Conservation (phyloP, 306 rosid genomes). For the Herpetospermum pedunculosum region DNA sequence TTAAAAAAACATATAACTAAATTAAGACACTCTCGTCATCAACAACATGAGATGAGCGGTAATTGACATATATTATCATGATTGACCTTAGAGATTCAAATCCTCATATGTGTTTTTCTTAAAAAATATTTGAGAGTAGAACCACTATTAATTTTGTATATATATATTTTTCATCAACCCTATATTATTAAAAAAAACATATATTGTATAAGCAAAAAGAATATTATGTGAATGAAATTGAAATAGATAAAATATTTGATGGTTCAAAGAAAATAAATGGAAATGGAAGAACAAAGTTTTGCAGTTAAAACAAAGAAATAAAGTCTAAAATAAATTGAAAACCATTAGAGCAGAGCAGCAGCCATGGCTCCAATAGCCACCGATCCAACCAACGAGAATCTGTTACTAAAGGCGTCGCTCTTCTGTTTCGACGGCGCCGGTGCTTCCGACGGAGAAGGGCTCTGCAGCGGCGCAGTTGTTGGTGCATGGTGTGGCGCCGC, state of each 20-base stretch:
- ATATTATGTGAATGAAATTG: neutral
- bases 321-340: neutral
- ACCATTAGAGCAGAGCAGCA: neutral
- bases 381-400: neutral
- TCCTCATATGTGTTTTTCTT: too few species aligned
- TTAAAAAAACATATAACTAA: too few species aligned
- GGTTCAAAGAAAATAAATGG: neutral
- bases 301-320: neutral
- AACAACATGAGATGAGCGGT: too few species aligned
- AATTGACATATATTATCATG: too few species aligned
- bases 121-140: too few species aligned
- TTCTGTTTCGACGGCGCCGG: neutral
- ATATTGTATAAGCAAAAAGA: neutral
- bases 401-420: neutral
- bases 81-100: too few species aligned
- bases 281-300: neutral
- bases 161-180: neutral
- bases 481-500: neutral
- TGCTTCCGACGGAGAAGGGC: neutral
- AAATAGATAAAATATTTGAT: neutral
- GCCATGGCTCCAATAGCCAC: neutral
- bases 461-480: neutral
- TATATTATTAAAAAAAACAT: too few species aligned
- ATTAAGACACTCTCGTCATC: too few species aligned
- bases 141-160: too few species aligned